Conservation (phyloP, 1,284 basidiomycete genomes). For the Cryptococcus hybrid region DNA sequence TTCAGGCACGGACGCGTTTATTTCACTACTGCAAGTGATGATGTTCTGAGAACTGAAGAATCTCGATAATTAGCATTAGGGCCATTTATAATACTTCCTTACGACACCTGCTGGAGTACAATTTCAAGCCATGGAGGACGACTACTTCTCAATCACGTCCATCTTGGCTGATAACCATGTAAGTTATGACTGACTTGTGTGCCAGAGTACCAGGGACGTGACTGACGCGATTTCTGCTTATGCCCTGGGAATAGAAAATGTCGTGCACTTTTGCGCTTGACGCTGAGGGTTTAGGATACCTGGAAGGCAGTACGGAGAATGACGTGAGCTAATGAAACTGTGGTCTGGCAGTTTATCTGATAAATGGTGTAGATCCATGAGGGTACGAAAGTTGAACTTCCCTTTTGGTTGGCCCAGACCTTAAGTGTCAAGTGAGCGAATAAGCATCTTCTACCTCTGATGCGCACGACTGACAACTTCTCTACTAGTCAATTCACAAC, state of each 20-base stretch:
- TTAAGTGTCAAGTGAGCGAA: slow-evolving; percentile 69
- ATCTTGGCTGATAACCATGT: slow-evolving; percentile 89
- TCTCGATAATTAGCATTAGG: too few species aligned
- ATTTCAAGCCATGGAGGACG: slow-evolving; percentile 63
- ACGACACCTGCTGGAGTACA: too few species aligned
- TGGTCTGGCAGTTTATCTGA: neutral
- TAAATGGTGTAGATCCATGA: slow-evolving; percentile 61
- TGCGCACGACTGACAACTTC: neutral
- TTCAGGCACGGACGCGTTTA: too few species aligned
- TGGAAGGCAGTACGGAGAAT: slow-evolving; percentile 75
- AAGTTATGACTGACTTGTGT: slow-evolving; percentile 13
- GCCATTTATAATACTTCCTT: too few species aligned
- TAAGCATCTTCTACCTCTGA: neutral
- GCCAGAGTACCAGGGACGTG: neutral
- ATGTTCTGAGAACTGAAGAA: too few species aligned
- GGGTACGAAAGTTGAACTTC: slow-evolving; percentile 69
- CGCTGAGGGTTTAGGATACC: slow-evolving; percentile 80
- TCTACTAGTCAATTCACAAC: slow-evolving; percentile 72
- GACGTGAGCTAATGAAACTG: slow-evolving; percentile 58
- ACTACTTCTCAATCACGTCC: slow-evolving; percentile 82
- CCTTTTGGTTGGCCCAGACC: slow-evolving; percentile 82
- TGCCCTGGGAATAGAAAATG: slow-evolving; percentile 62
- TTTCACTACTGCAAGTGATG: too few species aligned
- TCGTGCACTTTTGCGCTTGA: slow-evolving; percentile 84
- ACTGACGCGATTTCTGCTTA: neutral